Conservation (phyloP, 805 yeast species). For the Wickerhamomyces xylosicus region DNA sequence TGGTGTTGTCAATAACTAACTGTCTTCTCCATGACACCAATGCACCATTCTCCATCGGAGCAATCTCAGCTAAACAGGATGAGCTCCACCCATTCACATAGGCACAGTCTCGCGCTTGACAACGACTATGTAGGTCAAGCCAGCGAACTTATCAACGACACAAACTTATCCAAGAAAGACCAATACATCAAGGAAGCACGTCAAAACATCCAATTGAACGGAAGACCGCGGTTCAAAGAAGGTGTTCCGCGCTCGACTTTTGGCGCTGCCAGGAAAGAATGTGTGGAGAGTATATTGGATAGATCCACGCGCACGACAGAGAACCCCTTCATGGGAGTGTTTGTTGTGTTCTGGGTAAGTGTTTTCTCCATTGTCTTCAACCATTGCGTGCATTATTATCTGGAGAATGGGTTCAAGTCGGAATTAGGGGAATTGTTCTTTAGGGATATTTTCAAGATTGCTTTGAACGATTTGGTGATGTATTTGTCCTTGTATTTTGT, state of each 20-base stretch:
- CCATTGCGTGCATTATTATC: slow-evolving; percentile 41
- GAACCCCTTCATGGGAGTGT: slow-evolving; percentile 61
- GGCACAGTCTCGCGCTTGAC: not conserved
- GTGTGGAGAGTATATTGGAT: slow-evolving; percentile 16
- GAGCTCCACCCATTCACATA: not conserved
- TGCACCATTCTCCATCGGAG: not conserved
- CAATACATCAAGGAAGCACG: not conserved
- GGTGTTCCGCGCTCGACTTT: slow-evolving; percentile 18
- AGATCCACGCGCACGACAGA: slow-evolving; percentile 6
- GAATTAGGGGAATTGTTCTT: slow-evolving; percentile 48
- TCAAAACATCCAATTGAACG: not conserved
- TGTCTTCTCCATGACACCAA: no score
- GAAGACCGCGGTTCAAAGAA: slow-evolving; percentile 5
- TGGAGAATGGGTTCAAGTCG: slow-evolving; percentile 36
- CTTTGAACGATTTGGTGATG: slow-evolving; percentile 64
- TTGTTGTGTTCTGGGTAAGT: slow-evolving; percentile 68
- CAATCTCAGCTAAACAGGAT: not conserved
- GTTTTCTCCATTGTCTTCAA: slow-evolving; percentile 31
- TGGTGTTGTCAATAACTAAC: no score
- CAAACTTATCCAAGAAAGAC: not conserved
- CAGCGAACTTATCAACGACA: not conserved
- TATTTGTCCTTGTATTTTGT: slow-evolving; percentile 58
- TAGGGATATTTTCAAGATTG: slow-evolving; percentile 58
- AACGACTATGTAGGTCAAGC: not conserved
- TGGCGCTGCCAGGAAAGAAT: slow-evolving; percentile 16